Base-by-base conservation (phyloP, 768 basidiomycete species). In the Mycena metata region DNA sequence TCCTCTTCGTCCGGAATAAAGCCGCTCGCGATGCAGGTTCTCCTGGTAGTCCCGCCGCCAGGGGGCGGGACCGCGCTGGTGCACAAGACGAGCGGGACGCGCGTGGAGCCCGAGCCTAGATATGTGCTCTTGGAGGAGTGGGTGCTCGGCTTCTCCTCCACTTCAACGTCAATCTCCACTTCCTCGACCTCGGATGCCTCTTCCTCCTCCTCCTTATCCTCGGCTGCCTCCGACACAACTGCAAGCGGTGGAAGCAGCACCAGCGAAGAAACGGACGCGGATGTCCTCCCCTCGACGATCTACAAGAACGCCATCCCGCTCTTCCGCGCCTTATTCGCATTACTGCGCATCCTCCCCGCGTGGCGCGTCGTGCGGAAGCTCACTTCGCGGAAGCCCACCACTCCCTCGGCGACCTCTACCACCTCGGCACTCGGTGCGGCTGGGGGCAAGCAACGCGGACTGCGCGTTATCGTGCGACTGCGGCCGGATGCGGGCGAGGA, bases 281-380 rank as follows among this genome's bases (percentile, higher is more conserved):
- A 91, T 66, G 83, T 91, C 43, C 87, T 89, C 16, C 88, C 91
- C 41, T 85, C 93, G 0, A 91, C 90, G 15, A 90, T 94, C 60
- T 95, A 95, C 85, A 95, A 95, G 78, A 90, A 94, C 72, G 89
- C 91, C 41, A 95, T 95, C 73, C 86, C 91, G 36, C 85, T 94
- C 21, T 95, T 95, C 81, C 86, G 94, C 56, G 92, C 91, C 75
- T 75, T 93, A 8, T 95, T 83, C 82, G 90, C 89, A 59, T 78
- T 95, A 47, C 83, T 95, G 51, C 86, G 92, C 60, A 84, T 93
- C 26, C 84, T 94, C 5, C 94, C 94, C 19, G 83, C 91, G 0
- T 95, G 93, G 92, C 90, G 66, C 39, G 39, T 39, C 39, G 39
- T 39, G 5, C 39, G 39, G 5, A 39, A 39, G 88, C 56, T 81